These are phyloP conservation scores for Pythium dissimile DNA, from an alignment of 352 stramenopile species.

Conservation along the genomic window DNA sequence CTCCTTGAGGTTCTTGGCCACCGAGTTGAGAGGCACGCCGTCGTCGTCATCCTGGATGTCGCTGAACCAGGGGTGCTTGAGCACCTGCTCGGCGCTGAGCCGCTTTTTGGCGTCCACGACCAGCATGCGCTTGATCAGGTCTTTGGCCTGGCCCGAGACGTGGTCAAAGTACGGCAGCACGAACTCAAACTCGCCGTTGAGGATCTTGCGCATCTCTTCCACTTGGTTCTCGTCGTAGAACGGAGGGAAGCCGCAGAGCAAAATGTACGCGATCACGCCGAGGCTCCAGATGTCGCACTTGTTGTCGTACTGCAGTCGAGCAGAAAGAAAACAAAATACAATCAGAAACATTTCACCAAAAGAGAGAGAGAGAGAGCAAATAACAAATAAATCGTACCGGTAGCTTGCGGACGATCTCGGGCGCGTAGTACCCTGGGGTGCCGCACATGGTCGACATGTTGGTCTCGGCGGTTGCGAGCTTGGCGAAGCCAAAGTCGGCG, in stretches of 20 bases:
- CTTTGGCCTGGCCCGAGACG: constrained; percentile 88
- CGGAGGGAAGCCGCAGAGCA: constrained; percentile 95
- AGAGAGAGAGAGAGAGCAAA: too few species aligned
- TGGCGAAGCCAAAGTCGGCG: constrained; percentile 89
- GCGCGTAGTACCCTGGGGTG: constrained; percentile 96
- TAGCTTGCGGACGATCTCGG: constrained; percentile 94
- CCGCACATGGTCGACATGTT: constrained; percentile 89
- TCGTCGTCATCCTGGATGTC: constrained; percentile 64
- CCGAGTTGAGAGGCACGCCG: constrained; percentile 34
- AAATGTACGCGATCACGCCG: constrained; percentile 88
- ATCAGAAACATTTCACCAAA: not conserved
- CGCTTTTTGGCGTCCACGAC: constrained; percentile 85
- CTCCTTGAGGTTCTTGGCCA: constrained; percentile 81
- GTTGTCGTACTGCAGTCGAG: constrained; percentile 91
- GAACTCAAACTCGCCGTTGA: constrained; percentile 88
- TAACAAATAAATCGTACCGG: constrained; percentile 32
- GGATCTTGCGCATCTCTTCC: constrained; percentile 82
- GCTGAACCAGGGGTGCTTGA: constrained; percentile 71
- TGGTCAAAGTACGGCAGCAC: constrained; percentile 90
- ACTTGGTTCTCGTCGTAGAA: constrained; percentile 95
- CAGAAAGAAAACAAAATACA: too few species aligned
- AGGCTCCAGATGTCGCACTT: constrained; percentile 97
- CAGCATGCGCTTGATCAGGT: constrained; percentile 93
- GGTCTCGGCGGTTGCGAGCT: constrained; percentile 71
- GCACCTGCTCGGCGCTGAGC: constrained; percentile 64